Base-by-base conservation (phyloP, 176 grass and related monocot species). In the Oryza longistaminata region DNA sequence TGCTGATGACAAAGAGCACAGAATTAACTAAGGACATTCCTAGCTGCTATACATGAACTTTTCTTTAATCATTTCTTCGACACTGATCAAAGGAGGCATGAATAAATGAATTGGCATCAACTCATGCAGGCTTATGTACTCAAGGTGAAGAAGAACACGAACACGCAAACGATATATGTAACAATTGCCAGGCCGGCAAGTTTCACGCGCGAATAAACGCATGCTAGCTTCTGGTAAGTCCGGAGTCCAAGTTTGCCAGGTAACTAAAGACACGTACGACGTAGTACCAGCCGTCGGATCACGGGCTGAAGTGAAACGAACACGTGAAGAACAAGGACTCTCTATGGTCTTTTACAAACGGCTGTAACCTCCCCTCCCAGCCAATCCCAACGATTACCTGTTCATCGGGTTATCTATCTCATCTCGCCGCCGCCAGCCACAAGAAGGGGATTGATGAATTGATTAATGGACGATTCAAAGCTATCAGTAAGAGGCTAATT, bases 301-400 rank as follows among this genome's bases (percentile, higher is more conserved):
- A 46, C 69, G 53, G 55, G 55, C 6, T 61, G 21, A 61, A 22
- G 17, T n/a, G 21, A 31, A 31, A 29, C 19, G 33, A 24, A 76
- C 83, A 86, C 84, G 88, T 86, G 88, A 90, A 78, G 73, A 90
- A 86, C 67, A 77, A 85, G 66, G 46, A 73, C 13, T 77, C 86
- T 66, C 26, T 61, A 3, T 85, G 33, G 66, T 67, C 78, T 60
- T 78, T 65, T 46, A 67, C 83, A 6, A 37, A 17, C 77, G 69
- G 53, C 66, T 15, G 73, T 55, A 44, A 1, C 53, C 39, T 7
- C 2, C 17, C 21, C 62, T 60, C 78, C 83, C 79, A 82, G 8
- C 68, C 79, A 66, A 79, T 53, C 5, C 58, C 60, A 55, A 35
- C 44, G 44, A n/a, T 84, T 86, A 35, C 83, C 78, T 26, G 40